Conservation (phyloP, 1,139 yeast genomes). For the Nakaseomyces bracarensis region DNA sequence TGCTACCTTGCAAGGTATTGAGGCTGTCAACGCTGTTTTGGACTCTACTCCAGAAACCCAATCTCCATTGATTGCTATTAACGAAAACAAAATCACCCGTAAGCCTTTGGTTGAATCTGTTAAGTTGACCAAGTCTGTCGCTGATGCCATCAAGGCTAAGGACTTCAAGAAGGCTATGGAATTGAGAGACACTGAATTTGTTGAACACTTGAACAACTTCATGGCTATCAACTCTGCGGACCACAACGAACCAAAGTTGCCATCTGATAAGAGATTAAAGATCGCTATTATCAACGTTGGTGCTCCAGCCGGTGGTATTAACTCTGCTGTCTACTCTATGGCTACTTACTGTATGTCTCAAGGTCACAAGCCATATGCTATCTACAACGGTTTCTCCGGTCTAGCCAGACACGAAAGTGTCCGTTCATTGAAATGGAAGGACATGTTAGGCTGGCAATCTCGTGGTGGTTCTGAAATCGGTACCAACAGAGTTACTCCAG, state of each 20-base stretch:
- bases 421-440: constrained; percentile 69
- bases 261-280: constrained; percentile 41
- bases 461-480: constrained; percentile 94
- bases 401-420: constrained; percentile 73
- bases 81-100: constrained; percentile 79
- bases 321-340: constrained; percentile 86
- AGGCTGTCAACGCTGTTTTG: constrained; percentile 88
- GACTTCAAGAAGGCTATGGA: constrained; percentile 82
- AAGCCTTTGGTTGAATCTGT: constrained; percentile 86
- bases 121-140: constrained; percentile 73
- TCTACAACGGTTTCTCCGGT: constrained; percentile 90
- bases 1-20: constrained; percentile 95
- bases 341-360: constrained; percentile 83
- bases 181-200: constrained; percentile 78
- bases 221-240: constrained; percentile 63
- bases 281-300: constrained; percentile 88
- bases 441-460: constrained; percentile 83
- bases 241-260: constrained; percentile 45
- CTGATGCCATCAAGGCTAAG: constrained; percentile 68
- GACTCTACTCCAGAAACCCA: constrained; percentile 86
- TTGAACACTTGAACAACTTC: constrained; percentile 67
- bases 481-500: constrained; percentile 82
- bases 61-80: constrained; percentile 88
- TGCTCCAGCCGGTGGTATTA: constrained; percentile 96
- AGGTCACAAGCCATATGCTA: constrained; percentile 83